Evolutionary conservation across 1,284 basidiomycete genomes (phyloP).

Genomic region (Butyriboletus appendiculatus): DNA sequence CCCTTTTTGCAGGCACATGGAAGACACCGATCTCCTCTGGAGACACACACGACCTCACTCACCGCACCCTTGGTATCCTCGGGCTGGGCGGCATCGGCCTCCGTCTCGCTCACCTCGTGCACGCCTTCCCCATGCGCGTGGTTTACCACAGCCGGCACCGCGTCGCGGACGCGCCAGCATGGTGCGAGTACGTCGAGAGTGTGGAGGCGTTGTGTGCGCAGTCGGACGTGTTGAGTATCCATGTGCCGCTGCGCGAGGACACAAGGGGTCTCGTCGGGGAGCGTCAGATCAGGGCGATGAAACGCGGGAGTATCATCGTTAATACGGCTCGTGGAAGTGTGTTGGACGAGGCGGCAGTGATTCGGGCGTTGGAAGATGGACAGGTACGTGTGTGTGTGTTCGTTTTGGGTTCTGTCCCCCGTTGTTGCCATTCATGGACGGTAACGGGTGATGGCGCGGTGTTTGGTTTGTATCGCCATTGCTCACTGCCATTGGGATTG

Average conservation of each 20-base stretch:
- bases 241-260: slow-evolving; percentile 69
- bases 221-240: slow-evolving; percentile 80
- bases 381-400: slow-evolving; percentile 52
- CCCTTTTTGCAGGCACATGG: slow-evolving; percentile 58
- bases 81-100: slow-evolving; percentile 89
- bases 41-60: slow-evolving; percentile 70
- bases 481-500: neutral
- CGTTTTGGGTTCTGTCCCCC: neutral
- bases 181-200: slow-evolving; percentile 73
- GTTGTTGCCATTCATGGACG: too few species aligned
- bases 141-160: slow-evolving; percentile 77
- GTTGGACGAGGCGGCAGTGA: slow-evolving; percentile 85
- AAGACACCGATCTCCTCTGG: slow-evolving; percentile 48
- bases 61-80: slow-evolving; percentile 80
- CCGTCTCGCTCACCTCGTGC: slow-evolving; percentile 64
- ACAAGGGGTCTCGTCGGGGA: slow-evolving; percentile 81
- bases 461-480: too few species aligned
- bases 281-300: slow-evolving; percentile 77
- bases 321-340: slow-evolving; percentile 92
- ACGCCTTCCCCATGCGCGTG: slow-evolving; percentile 83
- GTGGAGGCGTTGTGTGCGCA: slow-evolving; percentile 73
- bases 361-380: slow-evolving; percentile 82
- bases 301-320: slow-evolving; percentile 78
- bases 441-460: too few species aligned
- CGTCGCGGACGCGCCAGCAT: slow-evolving; percentile 56